Conservation (phyloP, 2,329 filamentous ascomycete genomes). For the Aspergillus versicolor region DNA sequence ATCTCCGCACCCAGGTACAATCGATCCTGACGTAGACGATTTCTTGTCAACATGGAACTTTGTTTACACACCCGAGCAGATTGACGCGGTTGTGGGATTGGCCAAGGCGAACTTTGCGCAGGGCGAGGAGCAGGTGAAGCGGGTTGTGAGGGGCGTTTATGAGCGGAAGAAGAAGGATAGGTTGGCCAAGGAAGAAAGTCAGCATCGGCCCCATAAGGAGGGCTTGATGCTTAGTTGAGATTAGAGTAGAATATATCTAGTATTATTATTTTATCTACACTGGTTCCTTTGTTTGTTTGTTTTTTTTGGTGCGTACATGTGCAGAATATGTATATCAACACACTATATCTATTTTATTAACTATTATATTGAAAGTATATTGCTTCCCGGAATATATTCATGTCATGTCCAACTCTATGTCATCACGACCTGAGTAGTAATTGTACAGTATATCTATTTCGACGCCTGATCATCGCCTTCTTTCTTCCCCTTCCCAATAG, state of each 20-base stretch:
- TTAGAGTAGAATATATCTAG: not conserved
- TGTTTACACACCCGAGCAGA: constrained; percentile 85
- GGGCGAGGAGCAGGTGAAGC: constrained; percentile 73
- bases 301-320: not conserved
- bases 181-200: constrained; percentile 29
- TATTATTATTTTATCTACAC: too few relatives aligned
- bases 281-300: not conserved
- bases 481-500: not conserved
- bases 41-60: constrained; percentile 99
- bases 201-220: constrained; percentile 27
- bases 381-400: not conserved
- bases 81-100: constrained; percentile 79
- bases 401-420: too few relatives aligned
- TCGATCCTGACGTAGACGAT: constrained; percentile 80
- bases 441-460: not conserved
- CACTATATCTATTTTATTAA: not conserved
- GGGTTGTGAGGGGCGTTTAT: constrained; percentile 83
- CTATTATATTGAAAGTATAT: not conserved
- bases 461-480: not conserved
- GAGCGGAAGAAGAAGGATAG: constrained; percentile 75
- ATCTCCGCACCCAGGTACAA: constrained; percentile 57
- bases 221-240: constrained; percentile 27
- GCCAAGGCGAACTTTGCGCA: constrained; percentile 85
- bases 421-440: not conserved
- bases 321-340: not conserved